Evolutionary conservation across 192 early-diverging fungal species (phyloP), one percentile per base, ranked within the genome.

Genomic region (Coemansia sp.): DNA sequence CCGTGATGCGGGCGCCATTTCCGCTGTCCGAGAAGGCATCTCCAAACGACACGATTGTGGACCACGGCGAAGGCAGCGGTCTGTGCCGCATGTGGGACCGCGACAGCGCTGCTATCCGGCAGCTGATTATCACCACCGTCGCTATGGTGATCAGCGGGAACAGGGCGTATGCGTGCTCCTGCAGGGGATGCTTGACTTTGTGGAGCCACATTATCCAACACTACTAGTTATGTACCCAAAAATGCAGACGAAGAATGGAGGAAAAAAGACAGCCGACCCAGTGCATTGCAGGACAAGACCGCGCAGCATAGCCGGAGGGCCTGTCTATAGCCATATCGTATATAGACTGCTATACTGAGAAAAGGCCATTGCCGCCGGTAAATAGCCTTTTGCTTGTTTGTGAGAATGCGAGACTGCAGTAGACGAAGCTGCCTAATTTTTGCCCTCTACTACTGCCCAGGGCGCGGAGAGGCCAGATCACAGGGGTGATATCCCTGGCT

Each of bases 1-100:
- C 69, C 1, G 69, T 73, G 31, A 73, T 65, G n/a, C 58, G 69
- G 2, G 69, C 69, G 6, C 53, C 62, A 43, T 73, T 73, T 17
- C 69, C 69, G 47, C 57, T 65, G 42, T 73, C 69, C 7, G 69
- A 65, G 18, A 46, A 65, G 28, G 43, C 57, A 50, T 73, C 69
- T 40, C 69, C 69, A 33, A 73, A 73, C n/a, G 69, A 49, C 17
- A 73, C 54, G 0, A 73, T 29, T 3, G 69, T 65, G 5, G 69
- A 53, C 69, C 69, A 73, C 1, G 69, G 69, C 31, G 69, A 65
- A 3, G 69, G 58, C 14, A 65, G 41, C 14, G 45, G 31, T 31
- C 40, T 19, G 35, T 54, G 60, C 61, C 52, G 50, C 21, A 23
- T 9, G 37, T 60, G 50, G 25, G 45, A 3, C 0, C 21, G 47